phyloP scores from a whole-genome alignment of 1,284 basidiomycete genomes.

The Malassezia japonica region DNA sequence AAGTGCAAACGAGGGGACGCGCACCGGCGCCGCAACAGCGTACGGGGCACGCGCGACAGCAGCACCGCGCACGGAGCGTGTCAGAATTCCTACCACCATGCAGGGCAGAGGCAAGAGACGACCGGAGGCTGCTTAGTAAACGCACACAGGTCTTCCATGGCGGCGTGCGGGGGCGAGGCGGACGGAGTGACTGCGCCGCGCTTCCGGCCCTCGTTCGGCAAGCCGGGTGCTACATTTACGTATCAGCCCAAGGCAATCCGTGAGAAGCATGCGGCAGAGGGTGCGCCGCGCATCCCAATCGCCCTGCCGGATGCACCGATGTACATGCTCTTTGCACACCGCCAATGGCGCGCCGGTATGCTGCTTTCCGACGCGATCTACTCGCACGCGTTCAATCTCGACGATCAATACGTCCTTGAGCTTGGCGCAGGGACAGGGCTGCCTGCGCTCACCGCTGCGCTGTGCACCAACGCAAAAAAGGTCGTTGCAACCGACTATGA shows the following conservation, averaged over 20 bases:
- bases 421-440: constrained; percentile 40
- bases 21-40: neutral
- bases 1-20: too few relatives aligned
- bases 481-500: constrained; percentile 43
- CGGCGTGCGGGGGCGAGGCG: neutral
- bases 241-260: constrained; percentile 6
- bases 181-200: neutral
- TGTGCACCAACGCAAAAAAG: constrained; percentile 10
- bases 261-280: neutral
- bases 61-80: neutral
- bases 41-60: neutral
- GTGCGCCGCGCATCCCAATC: constrained; percentile 19
- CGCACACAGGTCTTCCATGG: neutral
- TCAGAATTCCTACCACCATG: neutral
- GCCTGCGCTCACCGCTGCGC: constrained; percentile 32
- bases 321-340: constrained; percentile 43
- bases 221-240: constrained; percentile 5
- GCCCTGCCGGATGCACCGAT: constrained; percentile 38
- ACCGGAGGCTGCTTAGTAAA: neutral
- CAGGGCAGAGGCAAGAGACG: neutral
- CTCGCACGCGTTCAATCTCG: constrained; percentile 21
- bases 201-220: constrained; percentile 16
- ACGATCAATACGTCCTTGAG: constrained; percentile 24
- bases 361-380: constrained; percentile 37
- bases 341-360: constrained; percentile 47